These are phyloP conservation scores for Moricandia arvensis DNA, from an alignment of 345 rosid species.

Conservation along the genomic window DNA sequence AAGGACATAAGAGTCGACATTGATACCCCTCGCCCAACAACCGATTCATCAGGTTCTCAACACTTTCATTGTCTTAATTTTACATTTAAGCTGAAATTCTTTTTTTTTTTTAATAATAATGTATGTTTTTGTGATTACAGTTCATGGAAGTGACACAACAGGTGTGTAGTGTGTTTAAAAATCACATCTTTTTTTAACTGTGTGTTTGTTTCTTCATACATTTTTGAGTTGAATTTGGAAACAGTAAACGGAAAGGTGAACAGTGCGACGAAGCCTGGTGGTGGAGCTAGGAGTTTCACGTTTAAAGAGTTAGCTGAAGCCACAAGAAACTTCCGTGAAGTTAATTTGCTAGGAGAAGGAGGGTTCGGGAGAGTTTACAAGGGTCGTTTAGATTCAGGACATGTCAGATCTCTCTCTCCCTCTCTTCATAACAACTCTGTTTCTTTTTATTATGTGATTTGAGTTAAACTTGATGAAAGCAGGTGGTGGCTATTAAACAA, in stretches of 20 bases:
- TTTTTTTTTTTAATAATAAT: neutral
- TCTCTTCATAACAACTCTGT: neutral
- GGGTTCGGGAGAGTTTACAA: constrained; percentile 95
- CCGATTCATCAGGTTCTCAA: constrained; percentile 52
- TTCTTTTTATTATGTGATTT: constrained; percentile 4
- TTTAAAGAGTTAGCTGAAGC: constrained; percentile 78
- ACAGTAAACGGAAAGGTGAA: constrained; percentile 44
- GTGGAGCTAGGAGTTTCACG: constrained; percentile 79
- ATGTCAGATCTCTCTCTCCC: constrained; percentile 46
- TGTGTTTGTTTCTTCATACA: neutral
- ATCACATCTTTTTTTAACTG: neutral
- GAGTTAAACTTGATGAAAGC: constrained; percentile 28
- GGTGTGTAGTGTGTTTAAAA: constrained; percentile 1
- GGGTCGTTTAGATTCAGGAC: constrained; percentile 72
- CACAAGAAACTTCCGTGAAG: constrained; percentile 67
- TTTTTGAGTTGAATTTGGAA: neutral
- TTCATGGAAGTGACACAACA: constrained; percentile 38
- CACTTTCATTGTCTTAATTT: neutral
- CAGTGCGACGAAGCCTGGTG: constrained; percentile 35
- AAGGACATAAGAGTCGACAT: constrained; percentile 65
- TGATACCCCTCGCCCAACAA: constrained; percentile 50
- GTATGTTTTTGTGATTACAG: constrained; percentile 14
- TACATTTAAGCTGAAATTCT: neutral
- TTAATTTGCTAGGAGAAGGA: constrained; percentile 88
- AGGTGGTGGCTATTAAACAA: constrained; percentile 93